phyloP scores from a whole-genome alignment of 2,329 filamentous ascomycete species.

The Pseudogymnoascus sp. region DNA sequence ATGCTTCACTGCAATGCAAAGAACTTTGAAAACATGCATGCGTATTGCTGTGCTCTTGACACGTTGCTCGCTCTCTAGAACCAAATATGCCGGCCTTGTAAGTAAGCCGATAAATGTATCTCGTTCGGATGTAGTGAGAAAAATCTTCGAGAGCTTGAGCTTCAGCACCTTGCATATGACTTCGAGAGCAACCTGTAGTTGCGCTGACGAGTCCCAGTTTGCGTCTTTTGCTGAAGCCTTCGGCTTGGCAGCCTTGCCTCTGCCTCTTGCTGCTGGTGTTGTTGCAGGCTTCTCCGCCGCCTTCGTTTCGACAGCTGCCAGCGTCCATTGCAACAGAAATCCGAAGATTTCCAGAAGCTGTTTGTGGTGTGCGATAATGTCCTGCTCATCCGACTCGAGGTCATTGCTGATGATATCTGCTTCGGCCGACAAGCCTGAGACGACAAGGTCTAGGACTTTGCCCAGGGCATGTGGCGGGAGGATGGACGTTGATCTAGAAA shows the following conservation, averaged over 20 bases:
- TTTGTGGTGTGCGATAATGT: conserved; percentile 79
- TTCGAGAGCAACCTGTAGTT: conserved; percentile 83
- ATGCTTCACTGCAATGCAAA: conserved; percentile 95
- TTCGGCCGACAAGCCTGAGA: conserved; percentile 77
- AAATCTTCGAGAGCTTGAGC: conserved; percentile 85
- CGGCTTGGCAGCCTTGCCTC: conserved; percentile 66
- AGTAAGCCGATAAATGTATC: conserved; percentile 92
- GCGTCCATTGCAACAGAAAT: conserved; percentile 90
- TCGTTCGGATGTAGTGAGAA: conserved; percentile 90
- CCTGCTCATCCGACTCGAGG: conserved; percentile 85
- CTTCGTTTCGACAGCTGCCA: conserved; percentile 89
- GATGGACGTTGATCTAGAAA: conserved; percentile 70
- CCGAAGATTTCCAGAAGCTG: conserved; percentile 87
- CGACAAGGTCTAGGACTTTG: conserved; percentile 87
- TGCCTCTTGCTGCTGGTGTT: conserved; percentile 60
- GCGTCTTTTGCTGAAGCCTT: conserved; percentile 72
- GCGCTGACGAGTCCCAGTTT: conserved; percentile 79
- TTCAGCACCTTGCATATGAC: conserved; percentile 95
- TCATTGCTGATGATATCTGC: conserved; percentile 80
- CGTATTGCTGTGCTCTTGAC: conserved; percentile 83
- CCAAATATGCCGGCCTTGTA: conserved; percentile 85
- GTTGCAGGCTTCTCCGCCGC: conserved; percentile 80
- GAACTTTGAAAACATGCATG: conserved; percentile 95
- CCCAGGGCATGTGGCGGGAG: conserved; percentile 77
- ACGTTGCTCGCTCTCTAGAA: conserved; percentile 88